Evolutionary conservation across 2,329 filamentous ascomycete genomes (phyloP), one percentile per base, ranked within the genome.

Genomic region (Penicillium sp.): DNA sequence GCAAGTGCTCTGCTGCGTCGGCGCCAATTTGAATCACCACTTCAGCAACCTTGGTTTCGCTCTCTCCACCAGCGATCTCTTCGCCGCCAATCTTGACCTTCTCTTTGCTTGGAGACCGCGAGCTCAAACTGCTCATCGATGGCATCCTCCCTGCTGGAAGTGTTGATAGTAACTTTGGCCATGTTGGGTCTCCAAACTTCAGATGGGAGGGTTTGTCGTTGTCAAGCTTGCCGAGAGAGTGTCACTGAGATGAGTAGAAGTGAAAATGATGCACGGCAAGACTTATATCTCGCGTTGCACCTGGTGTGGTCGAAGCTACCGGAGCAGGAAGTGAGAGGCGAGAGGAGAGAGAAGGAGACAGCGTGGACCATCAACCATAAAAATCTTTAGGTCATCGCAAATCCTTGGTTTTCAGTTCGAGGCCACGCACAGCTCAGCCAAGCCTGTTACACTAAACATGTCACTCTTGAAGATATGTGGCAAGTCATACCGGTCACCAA

Each of bases 11-110:
- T 4, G 83, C 76, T 0, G 81, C 83, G 66, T 85, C 83, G 7
- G 77, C 70, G 53, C 82, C 83, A 0, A 81, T 84, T 60, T 82
- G 56, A 55, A 86, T 85, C 63, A 85, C 78, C 14, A 65, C 72
- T 24, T 82, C 73, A 1, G 54, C 37, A 16, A 43, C 44, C 6
- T 54, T 43, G 19, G 24, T 13, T 14, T 43, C 9, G 40, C 40
- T 43, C 40, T 43, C 40, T 10, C 11, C 40, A 4, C 18, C 40
- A 43, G 9, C 14, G 6, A 43, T 24, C 11, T 43, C 40, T 11
- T 22, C 14, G 6, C 40, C 40, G 6, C 2, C 40, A 11, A 22
- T 24, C 19, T 43, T 43, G 19, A 43, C 19, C 4, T 43, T 13
- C 19, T 43, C 40, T 19, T 43, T 43, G 40, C 4, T 14, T 22